These are phyloP conservation scores for Phytophthora pini DNA, from an alignment of 352 stramenopile species.

Conservation along the genomic window DNA sequence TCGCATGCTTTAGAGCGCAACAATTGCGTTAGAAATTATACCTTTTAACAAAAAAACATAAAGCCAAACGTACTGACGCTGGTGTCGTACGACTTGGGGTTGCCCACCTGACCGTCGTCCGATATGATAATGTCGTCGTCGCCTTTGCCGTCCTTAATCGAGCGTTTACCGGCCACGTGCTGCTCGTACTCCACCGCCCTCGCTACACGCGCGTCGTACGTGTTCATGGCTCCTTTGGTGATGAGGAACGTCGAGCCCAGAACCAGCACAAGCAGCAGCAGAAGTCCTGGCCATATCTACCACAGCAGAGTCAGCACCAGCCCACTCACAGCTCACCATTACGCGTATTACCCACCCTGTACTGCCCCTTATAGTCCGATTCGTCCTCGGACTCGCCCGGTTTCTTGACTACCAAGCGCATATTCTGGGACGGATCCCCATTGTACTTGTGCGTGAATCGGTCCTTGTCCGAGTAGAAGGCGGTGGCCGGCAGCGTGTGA, in stretches of 20 bases:
- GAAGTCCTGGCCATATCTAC: slow-evolving; percentile 71
- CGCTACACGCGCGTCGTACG: slow-evolving; percentile 29
- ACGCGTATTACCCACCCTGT: slow-evolving; percentile 35
- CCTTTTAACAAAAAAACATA: background rate
- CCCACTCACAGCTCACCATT: background rate
- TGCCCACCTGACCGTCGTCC: slow-evolving; percentile 65
- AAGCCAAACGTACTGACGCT: slow-evolving; percentile 32
- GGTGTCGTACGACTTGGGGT: slow-evolving; percentile 67
- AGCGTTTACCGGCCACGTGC: slow-evolving; percentile 36
- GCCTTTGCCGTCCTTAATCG: slow-evolving; percentile 56
- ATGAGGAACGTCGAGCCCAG: slow-evolving; percentile 40
- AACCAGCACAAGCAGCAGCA: slow-evolving; percentile 57
- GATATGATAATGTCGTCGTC: slow-evolving; percentile 45
- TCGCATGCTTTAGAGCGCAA: slow-evolving; percentile 45
- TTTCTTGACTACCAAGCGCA: slow-evolving; percentile 43
- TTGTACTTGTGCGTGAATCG: slow-evolving; percentile 19
- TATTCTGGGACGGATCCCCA: slow-evolving; percentile 28
- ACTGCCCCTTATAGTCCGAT: slow-evolving; percentile 54
- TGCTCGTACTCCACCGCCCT: slow-evolving; percentile 48
- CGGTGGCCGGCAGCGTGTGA: slow-evolving; percentile 27
- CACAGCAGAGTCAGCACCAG: slow-evolving; percentile 6
- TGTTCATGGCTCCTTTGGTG: slow-evolving; percentile 38
- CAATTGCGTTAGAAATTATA: slow-evolving; percentile 1
- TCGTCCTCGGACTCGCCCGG: slow-evolving; percentile 26
- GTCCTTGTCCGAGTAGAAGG: slow-evolving; percentile 40